Evolutionary conservation across 2,329 filamentous ascomycete species (phyloP).

Genomic region (Monosporascus sp.): DNA sequence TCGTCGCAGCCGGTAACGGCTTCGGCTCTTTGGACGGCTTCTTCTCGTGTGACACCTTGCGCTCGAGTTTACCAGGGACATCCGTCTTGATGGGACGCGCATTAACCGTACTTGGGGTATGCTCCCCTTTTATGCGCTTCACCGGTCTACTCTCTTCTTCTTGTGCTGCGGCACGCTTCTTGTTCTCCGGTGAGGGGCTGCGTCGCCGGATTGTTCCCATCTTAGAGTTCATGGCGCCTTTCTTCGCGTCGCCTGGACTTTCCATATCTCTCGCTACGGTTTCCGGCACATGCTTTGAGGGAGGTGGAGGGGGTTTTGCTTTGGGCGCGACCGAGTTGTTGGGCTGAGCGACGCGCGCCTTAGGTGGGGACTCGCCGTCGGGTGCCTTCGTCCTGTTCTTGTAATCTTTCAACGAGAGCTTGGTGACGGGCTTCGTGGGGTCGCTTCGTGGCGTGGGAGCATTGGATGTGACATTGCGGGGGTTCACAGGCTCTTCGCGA

Average conservation of each 20-base stretch:
- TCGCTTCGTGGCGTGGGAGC: slow-evolving; percentile 17
- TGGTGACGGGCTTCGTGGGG: slow-evolving; percentile 42
- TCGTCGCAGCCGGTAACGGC: slow-evolving; percentile 5
- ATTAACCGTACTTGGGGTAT: slow-evolving; percentile 13
- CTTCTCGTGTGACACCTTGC: slow-evolving; percentile 13
- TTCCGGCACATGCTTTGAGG: slow-evolving; percentile 18
- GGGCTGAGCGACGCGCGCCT: slow-evolving; percentile 12
- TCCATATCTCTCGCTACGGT: slow-evolving; percentile 19
- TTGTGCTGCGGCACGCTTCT: slow-evolving; percentile 40
- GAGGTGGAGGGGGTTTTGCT: slow-evolving; percentile 22
- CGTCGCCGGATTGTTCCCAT: slow-evolving; percentile 25
- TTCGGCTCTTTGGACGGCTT: slow-evolving; percentile 20
- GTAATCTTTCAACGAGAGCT: slow-evolving; percentile 55
- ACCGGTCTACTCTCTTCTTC: slow-evolving; percentile 38
- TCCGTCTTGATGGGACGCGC: slow-evolving; percentile 16
- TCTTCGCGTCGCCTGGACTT: slow-evolving; percentile 17
- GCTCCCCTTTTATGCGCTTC: slow-evolving; percentile 43
- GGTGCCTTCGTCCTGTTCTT: slow-evolving; percentile 46
- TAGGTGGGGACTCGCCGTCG: slow-evolving; percentile 22
- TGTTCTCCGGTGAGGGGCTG: slow-evolving; percentile 38
- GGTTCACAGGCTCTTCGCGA: slow-evolving; percentile 39
- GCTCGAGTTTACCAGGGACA: slow-evolving; percentile 18
- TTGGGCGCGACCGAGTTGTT: slow-evolving; percentile 17
- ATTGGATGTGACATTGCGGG: slow-evolving; percentile 24
- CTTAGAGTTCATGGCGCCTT: slow-evolving; percentile 15